Evolutionary conservation across 2,329 filamentous ascomycete genomes (phyloP).

Genomic region (Pyrenophora seminiperda): DNA sequence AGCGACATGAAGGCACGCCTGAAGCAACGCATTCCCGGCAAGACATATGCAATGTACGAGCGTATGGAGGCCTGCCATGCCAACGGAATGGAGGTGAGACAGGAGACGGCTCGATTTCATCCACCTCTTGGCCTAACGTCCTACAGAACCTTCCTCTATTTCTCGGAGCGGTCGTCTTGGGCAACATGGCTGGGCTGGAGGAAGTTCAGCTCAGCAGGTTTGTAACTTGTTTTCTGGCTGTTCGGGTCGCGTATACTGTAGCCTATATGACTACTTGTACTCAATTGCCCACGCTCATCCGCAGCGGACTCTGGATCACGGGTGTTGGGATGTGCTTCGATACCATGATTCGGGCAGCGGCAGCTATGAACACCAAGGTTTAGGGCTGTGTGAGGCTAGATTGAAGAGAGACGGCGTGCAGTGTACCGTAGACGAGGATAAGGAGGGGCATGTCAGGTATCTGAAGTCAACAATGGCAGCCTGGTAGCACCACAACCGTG

Average conservation of each 20-base stretch:
- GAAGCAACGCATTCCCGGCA: constrained; percentile 45
- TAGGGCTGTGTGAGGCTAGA: neutral
- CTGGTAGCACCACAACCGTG: neutral
- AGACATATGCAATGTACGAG: constrained; percentile 51
- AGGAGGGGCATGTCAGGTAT: neutral
- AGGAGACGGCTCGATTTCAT: neutral
- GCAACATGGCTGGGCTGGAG: constrained; percentile 48
- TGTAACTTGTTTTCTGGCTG: constrained; percentile 43
- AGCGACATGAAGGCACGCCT: constrained; percentile 42
- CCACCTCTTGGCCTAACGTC: neutral
- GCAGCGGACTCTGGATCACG: constrained; percentile 29
- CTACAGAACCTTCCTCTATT: constrained; percentile 52
- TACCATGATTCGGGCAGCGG: constrained; percentile 30
- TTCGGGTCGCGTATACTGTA: constrained; percentile 46
- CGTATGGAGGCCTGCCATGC: constrained; percentile 53
- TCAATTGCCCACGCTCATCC: constrained; percentile 23
- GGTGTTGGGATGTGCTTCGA: constrained; percentile 29
- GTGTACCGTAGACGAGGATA: neutral
- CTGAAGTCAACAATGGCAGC: neutral
- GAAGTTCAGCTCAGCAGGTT: constrained; percentile 46
- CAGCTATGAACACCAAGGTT: constrained; percentile 18
- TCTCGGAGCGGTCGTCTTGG: constrained; percentile 51
- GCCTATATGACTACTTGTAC: constrained; percentile 45
- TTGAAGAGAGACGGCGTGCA: neutral
- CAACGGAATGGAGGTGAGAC: constrained; percentile 50